phyloP scores from a whole-genome alignment of 2,329 filamentous ascomycete species.

The Alternaria viburni region DNA sequence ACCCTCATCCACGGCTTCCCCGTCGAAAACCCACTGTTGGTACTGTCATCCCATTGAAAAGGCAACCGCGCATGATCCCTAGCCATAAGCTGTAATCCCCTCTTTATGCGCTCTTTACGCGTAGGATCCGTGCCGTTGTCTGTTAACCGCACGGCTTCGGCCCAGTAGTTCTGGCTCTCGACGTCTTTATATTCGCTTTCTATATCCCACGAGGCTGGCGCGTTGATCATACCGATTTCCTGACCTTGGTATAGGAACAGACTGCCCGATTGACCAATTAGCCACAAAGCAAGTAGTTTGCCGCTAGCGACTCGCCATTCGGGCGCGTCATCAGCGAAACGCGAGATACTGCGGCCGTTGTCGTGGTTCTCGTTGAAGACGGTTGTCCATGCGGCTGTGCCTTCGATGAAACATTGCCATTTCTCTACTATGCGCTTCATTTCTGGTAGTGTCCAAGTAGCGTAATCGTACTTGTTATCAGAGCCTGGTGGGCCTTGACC shows the following conservation, averaged over 20 bases:
- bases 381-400: slow-evolving; percentile 60
- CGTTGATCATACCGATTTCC: slow-evolving; percentile 66
- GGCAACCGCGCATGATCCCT: slow-evolving; percentile 75
- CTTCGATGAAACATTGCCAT: slow-evolving; percentile 58
- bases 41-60: slow-evolving; percentile 70
- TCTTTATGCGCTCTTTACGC: slow-evolving; percentile 42
- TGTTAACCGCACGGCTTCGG: slow-evolving; percentile 26
- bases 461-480: slow-evolving; percentile 39
- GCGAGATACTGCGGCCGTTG: slow-evolving; percentile 62
- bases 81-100: slow-evolving; percentile 64
- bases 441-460: slow-evolving; percentile 51
- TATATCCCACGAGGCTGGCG: slow-evolving; percentile 55
- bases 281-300: slow-evolving; percentile 54
- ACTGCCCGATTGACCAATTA: slow-evolving; percentile 58
- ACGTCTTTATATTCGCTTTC: slow-evolving; percentile 70
- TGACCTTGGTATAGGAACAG: slow-evolving; percentile 67
- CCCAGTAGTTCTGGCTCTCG: slow-evolving; percentile 55
- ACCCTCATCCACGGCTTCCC: slow-evolving; percentile 71
- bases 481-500: slow-evolving; percentile 45
- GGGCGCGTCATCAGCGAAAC: slow-evolving; percentile 58
- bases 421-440: slow-evolving; percentile 51
- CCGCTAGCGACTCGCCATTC: slow-evolving; percentile 50
- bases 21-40: slow-evolving; percentile 70
- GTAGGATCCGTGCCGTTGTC: slow-evolving; percentile 42
- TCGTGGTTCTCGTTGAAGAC: slow-evolving; percentile 71